These are phyloP conservation scores for Rosa multiflora DNA, from an alignment of 306 rosid genomes.

Conservation along the genomic window DNA sequence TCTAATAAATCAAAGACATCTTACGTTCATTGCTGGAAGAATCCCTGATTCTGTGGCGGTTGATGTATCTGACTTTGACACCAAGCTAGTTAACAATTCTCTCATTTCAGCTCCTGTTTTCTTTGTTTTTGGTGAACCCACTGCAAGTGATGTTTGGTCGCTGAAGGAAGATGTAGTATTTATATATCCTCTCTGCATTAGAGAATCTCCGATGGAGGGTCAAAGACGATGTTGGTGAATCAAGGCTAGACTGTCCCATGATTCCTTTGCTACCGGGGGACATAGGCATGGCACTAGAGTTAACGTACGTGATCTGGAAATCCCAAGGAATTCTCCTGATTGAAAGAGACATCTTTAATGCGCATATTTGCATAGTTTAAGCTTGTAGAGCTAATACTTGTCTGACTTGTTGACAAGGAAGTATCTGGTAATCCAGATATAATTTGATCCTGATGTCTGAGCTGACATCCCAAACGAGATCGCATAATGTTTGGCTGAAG, in stretches of 20 bases:
- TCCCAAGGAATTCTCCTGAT: conserved; percentile 66
- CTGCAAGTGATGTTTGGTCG: conserved; percentile 63
- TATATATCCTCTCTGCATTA: conserved; percentile 89
- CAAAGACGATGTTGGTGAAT: conserved; percentile 55
- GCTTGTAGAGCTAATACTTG: conserved; percentile 42
- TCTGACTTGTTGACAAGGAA: conserved; percentile 45
- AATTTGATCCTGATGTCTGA: conserved; percentile 66
- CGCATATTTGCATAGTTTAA: conserved; percentile 57
- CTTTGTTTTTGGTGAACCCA: conserved; percentile 86
- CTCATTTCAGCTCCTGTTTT: conserved; percentile 87
- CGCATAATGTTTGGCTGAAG: conserved; percentile 60
- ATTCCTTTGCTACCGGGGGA: conserved; percentile 59
- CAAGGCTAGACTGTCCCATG: conserved; percentile 62
- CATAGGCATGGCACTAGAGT: conserved; percentile 48
- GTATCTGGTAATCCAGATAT: conserved; percentile 70
- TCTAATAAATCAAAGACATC: conserved; percentile 30
- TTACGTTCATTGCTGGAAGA: conserved; percentile 60
- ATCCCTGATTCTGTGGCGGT: conserved; percentile 51
- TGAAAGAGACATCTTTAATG: conserved; percentile 56
- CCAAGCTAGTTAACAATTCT: conserved; percentile 67
- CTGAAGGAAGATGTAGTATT: conserved; percentile 67
- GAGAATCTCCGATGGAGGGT: conserved; percentile 67
- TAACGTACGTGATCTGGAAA: conserved; percentile 44
- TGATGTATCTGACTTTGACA: conserved; percentile 42
- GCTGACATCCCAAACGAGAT: conserved; percentile 66